A percentile compares a stretch with the other conserved stretches of the same genome.
Evolutionary conservation across 192 early-diverging fungal species (phyloP).

Genomic region (Phycomyces blakesleeanus): DNA sequence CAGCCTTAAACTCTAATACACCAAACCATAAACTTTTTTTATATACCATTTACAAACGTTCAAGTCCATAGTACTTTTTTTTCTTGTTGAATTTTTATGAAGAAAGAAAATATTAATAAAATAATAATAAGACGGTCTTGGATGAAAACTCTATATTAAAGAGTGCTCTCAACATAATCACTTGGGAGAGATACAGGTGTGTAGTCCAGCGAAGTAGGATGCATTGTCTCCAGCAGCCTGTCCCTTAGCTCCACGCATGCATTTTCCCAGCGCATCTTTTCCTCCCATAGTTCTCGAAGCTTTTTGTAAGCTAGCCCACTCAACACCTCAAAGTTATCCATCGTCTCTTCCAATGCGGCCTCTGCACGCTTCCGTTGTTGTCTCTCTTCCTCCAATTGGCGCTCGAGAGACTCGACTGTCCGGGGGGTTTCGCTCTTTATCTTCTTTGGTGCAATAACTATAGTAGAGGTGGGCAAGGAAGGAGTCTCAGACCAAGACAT

Average conservation of each 20-base stretch:
- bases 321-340: constrained; percentile 48
- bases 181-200: neutral
- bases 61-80: too few species aligned
- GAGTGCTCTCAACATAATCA: neutral
- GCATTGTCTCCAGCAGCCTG: constrained; percentile 10
- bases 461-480: neutral
- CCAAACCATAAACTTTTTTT: too few species aligned
- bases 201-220: neutral
- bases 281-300: constrained; percentile 47
- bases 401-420: constrained; percentile 13
- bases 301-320: constrained; percentile 50
- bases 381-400: constrained; percentile 15
- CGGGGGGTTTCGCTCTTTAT: neutral
- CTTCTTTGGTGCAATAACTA: constrained; percentile 4
- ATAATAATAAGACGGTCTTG: too few species aligned
- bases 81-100: too few species aligned
- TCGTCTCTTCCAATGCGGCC: constrained; percentile 42
- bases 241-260: constrained; percentile 30
- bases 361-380: constrained; percentile 29
- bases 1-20: too few species aligned
- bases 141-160: neutral
- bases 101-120: too few species aligned
- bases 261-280: constrained; percentile 34
- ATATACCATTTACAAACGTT: too few species aligned
- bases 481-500: neutral